These are phyloP conservation scores for Zizania palustris DNA, from an alignment of 202 grass and related monocot genomes.

Conservation along the genomic window DNA sequence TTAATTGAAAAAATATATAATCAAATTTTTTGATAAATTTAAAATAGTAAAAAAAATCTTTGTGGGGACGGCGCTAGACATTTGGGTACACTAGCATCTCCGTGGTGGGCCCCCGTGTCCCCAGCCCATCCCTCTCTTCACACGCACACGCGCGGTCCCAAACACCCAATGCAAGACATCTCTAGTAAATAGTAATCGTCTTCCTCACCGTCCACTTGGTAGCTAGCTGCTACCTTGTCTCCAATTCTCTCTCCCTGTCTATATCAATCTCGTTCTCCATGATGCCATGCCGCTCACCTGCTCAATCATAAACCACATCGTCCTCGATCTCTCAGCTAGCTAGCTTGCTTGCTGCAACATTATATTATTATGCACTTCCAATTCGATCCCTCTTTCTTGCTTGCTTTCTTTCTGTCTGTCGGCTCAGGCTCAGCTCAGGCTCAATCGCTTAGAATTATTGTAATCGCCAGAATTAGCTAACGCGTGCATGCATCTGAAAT, in stretches of 20 bases:
- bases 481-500: background rate
- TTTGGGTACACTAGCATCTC: constrained; percentile 9
- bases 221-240: background rate
- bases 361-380: no score
- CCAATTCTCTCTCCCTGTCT: background rate
- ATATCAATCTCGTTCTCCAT: background rate
- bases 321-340: constrained; percentile 8
- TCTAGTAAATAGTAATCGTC: no score
- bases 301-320: background rate
- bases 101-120: constrained; percentile 46
- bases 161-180: no score
- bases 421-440: no score
- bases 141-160: no score
- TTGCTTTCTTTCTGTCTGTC: no score
- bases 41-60: no score
- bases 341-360: background rate
- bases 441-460: background rate
- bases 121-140: constrained; percentile 11
- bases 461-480: background rate
- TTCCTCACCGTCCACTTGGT: no score
- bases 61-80: background rate
- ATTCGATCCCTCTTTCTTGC: no score
- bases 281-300: no score
- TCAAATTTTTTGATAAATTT: no score
- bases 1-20: no score